Conservation (phyloP, 148 eudicot species). For the Camellia japonica region DNA sequence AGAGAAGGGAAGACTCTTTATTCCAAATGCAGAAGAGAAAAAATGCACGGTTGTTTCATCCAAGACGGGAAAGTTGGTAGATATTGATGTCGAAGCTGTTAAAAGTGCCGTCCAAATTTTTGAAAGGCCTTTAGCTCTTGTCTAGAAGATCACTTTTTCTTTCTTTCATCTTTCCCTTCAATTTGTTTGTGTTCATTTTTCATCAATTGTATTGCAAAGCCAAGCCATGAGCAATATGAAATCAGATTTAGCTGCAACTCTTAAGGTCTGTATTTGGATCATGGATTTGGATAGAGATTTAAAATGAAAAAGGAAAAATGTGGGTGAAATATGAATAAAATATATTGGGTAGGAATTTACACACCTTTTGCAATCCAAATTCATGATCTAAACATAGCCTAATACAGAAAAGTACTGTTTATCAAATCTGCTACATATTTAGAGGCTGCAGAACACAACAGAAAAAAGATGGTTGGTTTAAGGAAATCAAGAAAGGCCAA, state of each 20-base stretch:
- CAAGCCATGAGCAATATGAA: neutral
- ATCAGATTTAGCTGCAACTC: neutral
- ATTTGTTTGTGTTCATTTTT: neutral
- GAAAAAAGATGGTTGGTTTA: too few relatives aligned
- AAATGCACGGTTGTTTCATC: constrained; percentile 66
- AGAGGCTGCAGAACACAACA: too few relatives aligned
- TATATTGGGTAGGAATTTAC: too few relatives aligned
- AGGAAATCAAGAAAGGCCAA: too few relatives aligned
- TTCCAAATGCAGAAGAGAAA: constrained; percentile 62
- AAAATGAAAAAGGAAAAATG: too few relatives aligned
- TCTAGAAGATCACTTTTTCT: constrained; percentile 4
- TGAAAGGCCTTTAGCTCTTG: constrained; percentile 31
- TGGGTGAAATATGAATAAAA: too few relatives aligned
- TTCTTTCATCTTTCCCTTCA: neutral
- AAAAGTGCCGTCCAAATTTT: constrained; percentile 58
- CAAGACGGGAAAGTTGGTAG: constrained; percentile 59
- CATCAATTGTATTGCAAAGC: neutral
- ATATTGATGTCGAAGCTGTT: constrained; percentile 61
- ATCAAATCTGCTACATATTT: too few relatives aligned
- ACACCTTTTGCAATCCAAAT: too few relatives aligned
- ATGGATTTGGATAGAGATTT: too few relatives aligned
- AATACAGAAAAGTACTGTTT: too few relatives aligned
- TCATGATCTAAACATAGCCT: too few relatives aligned
- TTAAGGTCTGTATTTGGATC: too few relatives aligned
- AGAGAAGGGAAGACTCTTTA: constrained; percentile 60